Evolutionary conservation across 2,329 filamentous ascomycete genomes (phyloP), one percentile per base, ranked within the genome.

Genomic region (Arthrobotrys iridis): DNA sequence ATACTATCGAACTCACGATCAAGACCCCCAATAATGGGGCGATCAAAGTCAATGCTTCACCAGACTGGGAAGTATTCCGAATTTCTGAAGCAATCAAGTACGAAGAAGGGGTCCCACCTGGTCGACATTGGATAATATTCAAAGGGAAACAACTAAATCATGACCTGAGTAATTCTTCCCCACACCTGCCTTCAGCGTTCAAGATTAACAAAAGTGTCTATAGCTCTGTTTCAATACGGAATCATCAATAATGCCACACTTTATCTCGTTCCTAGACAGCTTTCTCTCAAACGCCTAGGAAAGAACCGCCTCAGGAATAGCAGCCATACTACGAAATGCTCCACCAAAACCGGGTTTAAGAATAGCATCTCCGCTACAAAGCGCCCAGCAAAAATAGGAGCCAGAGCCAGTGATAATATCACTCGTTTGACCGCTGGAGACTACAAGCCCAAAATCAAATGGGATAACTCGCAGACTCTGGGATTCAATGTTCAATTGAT

Each of bases 21-120:
- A n/a, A n/a, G n/a, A n/a, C n/a, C n/a, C n/a, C n/a, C n/a, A n/a
- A n/a, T n/a, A n/a, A n/a, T n/a, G n/a, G 89, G 85, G 90, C 88
- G 0, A 90, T 90, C 78, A 89, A 88, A 1, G 80, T 90, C 28
- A 88, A 76, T 63, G 76, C 78, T 13, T 77, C 77, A 68, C 77
- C 77, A 5, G 91, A 88, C 0, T 93, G 96, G 80, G 96, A 93
- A 43, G 96, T 96, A 83, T 93, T 96, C 86, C n/a, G n/a, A n/a
- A n/a, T 96, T 97, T 77, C 93, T 97, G 33, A 97, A 97, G 89
- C 88, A 87, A 97, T 97, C 41, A 93, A 97, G 83, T 93, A 97
- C 81, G 97, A 97, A 88, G 93, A 97, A 84, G 93, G 93, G 26
- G 97, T 97, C 66, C 94, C 93, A 55, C 94, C 93, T 7, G 93